phyloP scores from a whole-genome alignment of 805 yeast species.

The Yarrowia porcina region DNA sequence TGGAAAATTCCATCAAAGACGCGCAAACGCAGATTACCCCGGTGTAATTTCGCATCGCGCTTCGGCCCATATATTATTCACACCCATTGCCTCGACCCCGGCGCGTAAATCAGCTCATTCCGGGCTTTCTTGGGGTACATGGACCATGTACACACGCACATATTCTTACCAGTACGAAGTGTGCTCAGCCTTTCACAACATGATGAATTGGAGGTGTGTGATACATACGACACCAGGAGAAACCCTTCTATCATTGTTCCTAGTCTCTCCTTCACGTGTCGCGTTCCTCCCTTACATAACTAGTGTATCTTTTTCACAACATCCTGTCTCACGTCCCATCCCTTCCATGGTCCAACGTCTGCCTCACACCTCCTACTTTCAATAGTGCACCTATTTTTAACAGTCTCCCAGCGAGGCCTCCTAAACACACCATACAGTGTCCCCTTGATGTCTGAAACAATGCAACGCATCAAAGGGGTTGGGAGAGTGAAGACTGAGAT shows the following conservation, averaged over 20 bases:
- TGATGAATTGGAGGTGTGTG: no score
- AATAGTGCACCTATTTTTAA: slow-evolving; percentile 11
- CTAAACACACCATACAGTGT: slow-evolving; percentile 6
- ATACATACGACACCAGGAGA: no score
- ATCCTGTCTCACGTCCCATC: no score
- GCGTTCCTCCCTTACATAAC: background rate
- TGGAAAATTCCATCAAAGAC: background rate
- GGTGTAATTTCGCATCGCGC: background rate
- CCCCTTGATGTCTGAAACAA: slow-evolving; percentile 18
- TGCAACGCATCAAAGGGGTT: background rate
- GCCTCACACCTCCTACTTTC: slow-evolving; percentile 7
- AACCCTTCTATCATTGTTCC: no score
- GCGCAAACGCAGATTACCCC: background rate
- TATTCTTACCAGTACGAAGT: no score
- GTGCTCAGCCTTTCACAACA: background rate
- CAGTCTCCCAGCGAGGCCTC: background rate
- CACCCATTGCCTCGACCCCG: background rate
- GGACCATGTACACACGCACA: background rate
- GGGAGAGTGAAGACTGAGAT: no score
- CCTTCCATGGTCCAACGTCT: background rate
- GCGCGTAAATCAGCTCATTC: background rate
- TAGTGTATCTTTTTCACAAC: background rate
- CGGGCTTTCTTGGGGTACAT: background rate
- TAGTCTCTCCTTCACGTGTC: no score
- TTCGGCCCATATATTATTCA: background rate